phyloP scores from a whole-genome alignment of 352 stramenopile species.

The Thraustochytrium striatum region DNA sequence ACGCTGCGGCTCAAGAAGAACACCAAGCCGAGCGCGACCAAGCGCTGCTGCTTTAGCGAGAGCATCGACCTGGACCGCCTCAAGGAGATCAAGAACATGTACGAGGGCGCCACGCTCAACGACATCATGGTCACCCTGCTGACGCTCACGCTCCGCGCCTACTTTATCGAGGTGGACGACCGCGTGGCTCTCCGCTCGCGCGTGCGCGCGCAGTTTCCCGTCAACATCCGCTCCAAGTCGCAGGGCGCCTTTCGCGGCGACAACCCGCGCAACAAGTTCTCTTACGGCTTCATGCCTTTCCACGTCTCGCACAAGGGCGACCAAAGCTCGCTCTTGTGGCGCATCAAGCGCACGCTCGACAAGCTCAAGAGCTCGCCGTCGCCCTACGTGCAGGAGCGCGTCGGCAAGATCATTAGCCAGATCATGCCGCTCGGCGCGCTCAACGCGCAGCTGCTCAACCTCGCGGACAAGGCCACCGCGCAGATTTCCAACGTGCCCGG shows the following conservation, averaged over 20 bases:
- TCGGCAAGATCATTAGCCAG: not conserved
- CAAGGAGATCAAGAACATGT: constrained; percentile 49
- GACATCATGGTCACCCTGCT: constrained; percentile 43
- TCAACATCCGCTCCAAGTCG: not conserved
- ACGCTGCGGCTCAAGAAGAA: constrained; percentile 19
- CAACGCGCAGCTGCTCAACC: constrained; percentile 9
- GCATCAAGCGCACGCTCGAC: constrained; percentile 43
- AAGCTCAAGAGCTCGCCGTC: constrained; percentile 45
- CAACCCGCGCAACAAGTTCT: constrained; percentile 34
- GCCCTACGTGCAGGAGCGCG: constrained; percentile 27
- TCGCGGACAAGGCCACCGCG: constrained; percentile 16
- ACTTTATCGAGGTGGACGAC: constrained; percentile 32
- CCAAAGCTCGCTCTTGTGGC: constrained; percentile 3
- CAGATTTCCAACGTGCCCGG: constrained; percentile 42
- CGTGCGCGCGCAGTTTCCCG: constrained; percentile 32
- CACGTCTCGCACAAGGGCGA: constrained; percentile 18
- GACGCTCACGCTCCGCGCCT: constrained; percentile 33
- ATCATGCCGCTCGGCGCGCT: constrained; percentile 2
- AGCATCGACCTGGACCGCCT: constrained; percentile 17
- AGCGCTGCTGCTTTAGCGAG: constrained; percentile 29
- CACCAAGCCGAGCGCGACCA: not conserved
- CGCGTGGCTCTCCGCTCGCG: not conserved
- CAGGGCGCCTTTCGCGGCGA: constrained; percentile 31
- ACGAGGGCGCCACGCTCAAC: constrained; percentile 39
- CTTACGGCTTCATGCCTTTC: constrained; percentile 41